These are phyloP conservation scores for Aspergillus sclerotioniger DNA, from an alignment of 495 filamentous ascomycete species.

Conservation along the genomic window DNA sequence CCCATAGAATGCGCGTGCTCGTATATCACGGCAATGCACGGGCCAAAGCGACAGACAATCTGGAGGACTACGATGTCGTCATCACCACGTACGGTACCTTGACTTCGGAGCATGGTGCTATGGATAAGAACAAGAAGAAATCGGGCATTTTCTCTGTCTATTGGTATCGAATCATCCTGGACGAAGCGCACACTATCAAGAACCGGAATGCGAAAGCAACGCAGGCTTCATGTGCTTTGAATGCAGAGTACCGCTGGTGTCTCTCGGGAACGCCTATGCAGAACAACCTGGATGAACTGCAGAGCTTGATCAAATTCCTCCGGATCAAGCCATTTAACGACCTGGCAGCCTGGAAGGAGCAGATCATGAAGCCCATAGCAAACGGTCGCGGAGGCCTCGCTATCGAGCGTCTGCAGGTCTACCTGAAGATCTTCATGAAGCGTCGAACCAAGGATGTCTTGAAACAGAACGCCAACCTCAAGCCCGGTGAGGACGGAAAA, in stretches of 20 bases:
- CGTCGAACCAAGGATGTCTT: conserved; percentile 92
- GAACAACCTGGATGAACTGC: conserved; percentile 96
- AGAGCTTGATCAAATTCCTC: conserved; percentile 88
- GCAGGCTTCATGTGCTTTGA: conserved; percentile 77
- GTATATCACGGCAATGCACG: conserved; percentile 88
- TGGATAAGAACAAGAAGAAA: conserved; percentile 59
- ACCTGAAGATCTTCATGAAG: conserved; percentile 94
- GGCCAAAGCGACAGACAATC: conserved; percentile 68
- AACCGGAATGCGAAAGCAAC: conserved; percentile 95
- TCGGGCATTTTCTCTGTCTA: conserved; percentile 84
- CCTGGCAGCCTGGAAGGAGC: conserved; percentile 76
- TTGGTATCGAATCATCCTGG: conserved; percentile 94
- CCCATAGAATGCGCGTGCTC: conserved; percentile 70
- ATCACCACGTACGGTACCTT: conserved; percentile 96
- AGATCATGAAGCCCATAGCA: conserved; percentile 83
- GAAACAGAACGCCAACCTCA: conserved; percentile 74
- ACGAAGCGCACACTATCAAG: conserved; percentile 98
- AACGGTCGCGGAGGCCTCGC: conserved; percentile 82
- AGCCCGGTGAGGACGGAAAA: conserved; percentile 56
- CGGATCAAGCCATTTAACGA: conserved; percentile 89
- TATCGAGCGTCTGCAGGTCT: conserved; percentile 78
- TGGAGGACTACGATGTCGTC: conserved; percentile 88
- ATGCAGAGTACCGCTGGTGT: conserved; percentile 89
- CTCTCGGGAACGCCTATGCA: conserved; percentile 95
- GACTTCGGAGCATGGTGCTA: conserved; percentile 78